Evolutionary conservation across 345 rosid genomes (phyloP).

Genomic region (Syzygium aqueum): DNA sequence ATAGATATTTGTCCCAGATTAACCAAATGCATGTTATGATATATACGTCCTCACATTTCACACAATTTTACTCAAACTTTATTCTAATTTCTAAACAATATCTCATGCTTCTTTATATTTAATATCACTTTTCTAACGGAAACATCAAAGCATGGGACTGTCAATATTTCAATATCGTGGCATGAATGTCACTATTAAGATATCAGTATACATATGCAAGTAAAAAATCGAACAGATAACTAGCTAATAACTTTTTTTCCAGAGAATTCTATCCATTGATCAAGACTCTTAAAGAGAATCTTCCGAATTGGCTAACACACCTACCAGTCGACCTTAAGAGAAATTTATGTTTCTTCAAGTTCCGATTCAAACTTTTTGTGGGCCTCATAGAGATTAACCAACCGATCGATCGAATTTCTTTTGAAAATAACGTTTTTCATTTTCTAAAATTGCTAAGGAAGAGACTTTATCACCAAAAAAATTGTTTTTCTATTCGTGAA

Average conservation of each 20-base stretch:
- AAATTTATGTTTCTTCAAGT: neutral
- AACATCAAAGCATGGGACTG: neutral
- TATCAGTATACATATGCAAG: neutral
- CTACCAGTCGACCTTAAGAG: neutral
- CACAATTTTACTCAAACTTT: neutral
- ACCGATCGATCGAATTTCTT: neutral
- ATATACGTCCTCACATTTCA: neutral
- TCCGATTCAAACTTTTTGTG: neutral
- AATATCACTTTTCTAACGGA: fast-evolving
- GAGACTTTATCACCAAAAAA: neutral
- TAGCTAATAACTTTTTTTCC: neutral
- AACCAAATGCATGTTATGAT: neutral
- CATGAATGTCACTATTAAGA: neutral
- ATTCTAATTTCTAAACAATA: neutral
- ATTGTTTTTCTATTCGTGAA: too few relatives aligned
- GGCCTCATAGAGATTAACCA: neutral
- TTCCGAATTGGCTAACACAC: neutral
- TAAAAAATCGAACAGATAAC: neutral
- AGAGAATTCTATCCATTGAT: neutral
- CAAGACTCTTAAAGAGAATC: neutral
- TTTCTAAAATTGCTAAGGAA: neutral
- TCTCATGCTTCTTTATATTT: neutral
- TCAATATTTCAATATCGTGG: neutral
- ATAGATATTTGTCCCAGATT: neutral
- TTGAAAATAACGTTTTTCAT: neutral